Conservation (phyloP, 306 rosid species). For the Lupinus albus region DNA sequence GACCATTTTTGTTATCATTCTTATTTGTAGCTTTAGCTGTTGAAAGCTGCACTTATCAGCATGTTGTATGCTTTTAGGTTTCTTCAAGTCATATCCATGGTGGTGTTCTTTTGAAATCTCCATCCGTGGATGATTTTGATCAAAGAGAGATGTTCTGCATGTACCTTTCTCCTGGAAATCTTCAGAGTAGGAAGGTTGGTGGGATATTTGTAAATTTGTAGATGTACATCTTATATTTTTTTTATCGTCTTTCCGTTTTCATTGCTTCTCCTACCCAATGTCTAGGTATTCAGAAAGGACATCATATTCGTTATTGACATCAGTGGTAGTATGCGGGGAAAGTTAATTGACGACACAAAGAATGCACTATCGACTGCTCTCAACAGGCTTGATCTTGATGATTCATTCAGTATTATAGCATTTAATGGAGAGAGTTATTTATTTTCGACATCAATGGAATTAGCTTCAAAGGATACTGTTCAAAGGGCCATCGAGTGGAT, state of each 20-base stretch:
- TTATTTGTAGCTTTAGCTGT: conserved; percentile 28
- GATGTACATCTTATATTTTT: conserved; percentile 1
- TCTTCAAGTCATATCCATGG: conserved; percentile 62
- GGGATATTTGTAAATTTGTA: background rate
- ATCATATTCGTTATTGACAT: conserved; percentile 70
- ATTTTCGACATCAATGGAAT: conserved; percentile 70
- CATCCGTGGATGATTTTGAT: conserved; percentile 63
- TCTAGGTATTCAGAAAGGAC: conserved; percentile 69
- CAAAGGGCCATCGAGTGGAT: conserved; percentile 79
- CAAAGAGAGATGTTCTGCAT: conserved; percentile 73
- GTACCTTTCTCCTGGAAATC: conserved; percentile 67
- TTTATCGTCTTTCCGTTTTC: conserved; percentile 13
- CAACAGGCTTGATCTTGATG: conserved; percentile 64
- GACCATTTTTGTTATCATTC: conserved; percentile 8
- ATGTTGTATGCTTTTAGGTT: conserved; percentile 52
- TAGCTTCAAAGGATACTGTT: conserved; percentile 69
- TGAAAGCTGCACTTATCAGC: conserved; percentile 37
- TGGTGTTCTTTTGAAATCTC: conserved; percentile 59
- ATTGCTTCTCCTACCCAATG: conserved; percentile 39
- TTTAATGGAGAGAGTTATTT: conserved; percentile 66
- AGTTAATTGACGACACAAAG: conserved; percentile 63
- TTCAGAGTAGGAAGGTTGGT: conserved; percentile 59
- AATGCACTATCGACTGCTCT: conserved; percentile 62
- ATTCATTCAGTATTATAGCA: conserved; percentile 78
- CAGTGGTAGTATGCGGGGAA: conserved; percentile 88